Conservation (phyloP, 1,139 yeast species). For the Zhuliangozyma parablackwelliae region DNA sequence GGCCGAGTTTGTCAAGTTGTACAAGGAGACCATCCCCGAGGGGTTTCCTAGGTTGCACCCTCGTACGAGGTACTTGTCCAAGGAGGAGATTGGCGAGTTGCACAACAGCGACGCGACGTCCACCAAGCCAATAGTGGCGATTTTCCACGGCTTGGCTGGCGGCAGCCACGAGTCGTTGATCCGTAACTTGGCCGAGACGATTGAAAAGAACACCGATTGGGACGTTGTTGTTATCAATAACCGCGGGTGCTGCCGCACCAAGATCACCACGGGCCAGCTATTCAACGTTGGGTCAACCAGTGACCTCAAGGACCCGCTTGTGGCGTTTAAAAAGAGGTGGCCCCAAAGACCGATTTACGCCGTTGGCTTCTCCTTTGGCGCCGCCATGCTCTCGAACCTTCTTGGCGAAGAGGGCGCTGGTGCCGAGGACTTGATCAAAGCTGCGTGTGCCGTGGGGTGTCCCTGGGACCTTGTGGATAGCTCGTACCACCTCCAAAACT, state of each 20-base stretch:
- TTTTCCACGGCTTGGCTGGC: conserved; percentile 85
- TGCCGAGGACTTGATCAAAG: conserved; percentile 38
- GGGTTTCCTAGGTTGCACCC: conserved; percentile 75
- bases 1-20: conserved; percentile 46
- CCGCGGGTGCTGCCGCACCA: conserved; percentile 85
- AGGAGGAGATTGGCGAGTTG: conserved; percentile 29
- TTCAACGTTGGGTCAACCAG: conserved; percentile 73
- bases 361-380: conserved; percentile 89
- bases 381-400: conserved; percentile 71
- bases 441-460: conserved; percentile 65
- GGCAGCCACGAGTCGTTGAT: conserved; percentile 89
- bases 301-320: conserved; percentile 61
- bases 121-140: conserved; percentile 59
- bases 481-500: conserved; percentile 43
- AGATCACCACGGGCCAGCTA: conserved; percentile 67
- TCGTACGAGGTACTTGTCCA: conserved; percentile 66
- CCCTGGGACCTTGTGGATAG: conserved; percentile 83
- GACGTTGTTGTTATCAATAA: conserved; percentile 75
- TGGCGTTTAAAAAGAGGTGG: conserved; percentile 48
- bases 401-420: conserved; percentile 57
- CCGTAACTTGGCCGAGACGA: conserved; percentile 51
- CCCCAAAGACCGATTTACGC: conserved; percentile 75
- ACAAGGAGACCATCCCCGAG: conserved; percentile 53
- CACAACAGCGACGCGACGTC: conserved; percentile 22
- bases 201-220: conserved; percentile 26